Evolutionary conservation across 2,329 filamentous ascomycete genomes (phyloP).

Genomic region (Chaetomium globosum): DNA sequence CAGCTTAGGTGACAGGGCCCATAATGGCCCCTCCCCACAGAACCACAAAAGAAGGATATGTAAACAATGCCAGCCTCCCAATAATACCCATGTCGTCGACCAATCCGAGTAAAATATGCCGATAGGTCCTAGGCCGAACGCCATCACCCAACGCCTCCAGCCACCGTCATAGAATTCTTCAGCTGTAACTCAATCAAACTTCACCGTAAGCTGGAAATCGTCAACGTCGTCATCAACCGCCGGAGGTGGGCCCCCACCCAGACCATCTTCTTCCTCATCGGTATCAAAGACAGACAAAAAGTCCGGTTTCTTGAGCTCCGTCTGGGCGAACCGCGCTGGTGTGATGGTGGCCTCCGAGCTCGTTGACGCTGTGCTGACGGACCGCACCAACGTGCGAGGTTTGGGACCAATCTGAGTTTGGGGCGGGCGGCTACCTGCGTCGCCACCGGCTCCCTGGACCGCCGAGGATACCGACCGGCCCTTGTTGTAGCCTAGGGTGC

Average conservation of each 20-base stretch:
- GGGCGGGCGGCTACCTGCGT: constrained; percentile 29
- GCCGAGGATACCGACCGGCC: constrained; percentile 63
- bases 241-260: constrained; percentile 43
- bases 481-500: constrained; percentile 82
- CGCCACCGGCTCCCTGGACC: constrained; percentile 41
- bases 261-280: constrained; percentile 51
- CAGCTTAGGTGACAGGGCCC: too few relatives aligned
- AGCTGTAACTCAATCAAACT: constrained; percentile 34
- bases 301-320: constrained; percentile 47
- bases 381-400: constrained; percentile 38
- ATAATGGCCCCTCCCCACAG: too few relatives aligned
- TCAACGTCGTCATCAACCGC: constrained; percentile 52
- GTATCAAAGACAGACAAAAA: constrained; percentile 63
- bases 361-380: constrained; percentile 45
- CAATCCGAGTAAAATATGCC: background rate
- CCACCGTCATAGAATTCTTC: constrained; percentile 20
- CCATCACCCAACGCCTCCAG: constrained; percentile 24
- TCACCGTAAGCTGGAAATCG: constrained; percentile 59
- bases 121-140: constrained; percentile 12
- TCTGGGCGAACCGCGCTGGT: constrained; percentile 48
- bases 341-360: constrained; percentile 52
- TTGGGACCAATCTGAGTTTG: constrained; percentile 28
- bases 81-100: background rate
- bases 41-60: background rate
- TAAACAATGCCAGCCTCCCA: constrained; percentile 4